phyloP scores from a whole-genome alignment of 2,329 filamentous ascomycete species.

The Aspergillus vadensis region DNA sequence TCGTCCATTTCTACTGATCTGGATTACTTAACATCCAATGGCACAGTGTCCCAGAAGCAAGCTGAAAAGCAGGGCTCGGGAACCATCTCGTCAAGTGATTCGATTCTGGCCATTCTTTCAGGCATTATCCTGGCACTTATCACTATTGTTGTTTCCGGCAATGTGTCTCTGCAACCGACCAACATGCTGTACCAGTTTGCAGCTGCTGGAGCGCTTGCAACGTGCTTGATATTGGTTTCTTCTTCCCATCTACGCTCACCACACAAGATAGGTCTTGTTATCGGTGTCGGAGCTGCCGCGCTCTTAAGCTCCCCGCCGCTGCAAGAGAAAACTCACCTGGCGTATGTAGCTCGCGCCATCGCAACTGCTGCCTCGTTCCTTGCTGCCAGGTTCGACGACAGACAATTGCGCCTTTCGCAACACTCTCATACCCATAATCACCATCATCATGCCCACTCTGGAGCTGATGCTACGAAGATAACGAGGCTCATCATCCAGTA shows the following conservation, averaged over 20 bases:
- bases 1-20: conserved; percentile 22
- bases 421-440: conserved; percentile 37
- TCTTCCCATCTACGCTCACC: conserved; percentile 30
- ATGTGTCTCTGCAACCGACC: conserved; percentile 22
- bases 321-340: conserved; percentile 28
- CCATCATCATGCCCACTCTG: conserved; percentile 39
- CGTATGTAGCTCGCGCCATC: conserved; percentile 31
- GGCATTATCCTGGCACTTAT: conserved; percentile 30
- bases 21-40: conserved; percentile 18
- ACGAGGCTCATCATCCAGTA: conserved; percentile 72
- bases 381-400: conserved; percentile 37
- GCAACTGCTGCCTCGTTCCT: conserved; percentile 35
- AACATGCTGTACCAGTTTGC: conserved; percentile 29
- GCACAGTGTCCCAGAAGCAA: conserved; percentile 15
- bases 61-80: conserved; percentile 8
- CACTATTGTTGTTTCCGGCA: conserved; percentile 26
- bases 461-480: conserved; percentile 61
- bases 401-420: conserved; percentile 25
- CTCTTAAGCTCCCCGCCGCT: conserved; percentile 34
- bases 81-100: conserved; percentile 25
- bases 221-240: conserved; percentile 29
- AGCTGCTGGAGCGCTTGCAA: conserved; percentile 29
- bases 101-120: conserved; percentile 31
- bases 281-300: conserved; percentile 29
- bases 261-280: conserved; percentile 35